Evolutionary conservation across 495 filamentous ascomycete genomes (phyloP), one percentile per base, ranked within the genome.

Genomic region (Talaromyces thailandensis): DNA sequence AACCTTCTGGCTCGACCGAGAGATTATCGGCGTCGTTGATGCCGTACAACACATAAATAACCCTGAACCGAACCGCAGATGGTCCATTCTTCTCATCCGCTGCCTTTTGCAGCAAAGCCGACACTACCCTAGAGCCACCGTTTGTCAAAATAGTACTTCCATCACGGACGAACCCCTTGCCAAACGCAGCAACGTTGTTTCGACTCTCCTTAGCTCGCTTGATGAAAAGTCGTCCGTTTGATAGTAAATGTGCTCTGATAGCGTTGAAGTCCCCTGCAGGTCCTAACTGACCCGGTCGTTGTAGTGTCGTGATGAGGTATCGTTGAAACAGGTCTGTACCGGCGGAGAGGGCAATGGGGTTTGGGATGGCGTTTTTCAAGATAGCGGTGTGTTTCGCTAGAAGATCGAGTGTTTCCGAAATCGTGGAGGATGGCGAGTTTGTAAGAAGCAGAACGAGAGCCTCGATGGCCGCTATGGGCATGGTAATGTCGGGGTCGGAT

Each of bases 381-480:
- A 86, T 84, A 8, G 79, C 72, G 63, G 90, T 91, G 62, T 91
- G 86, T 29, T 82, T 82, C 69, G 86, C 84, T 63, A 98, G 85
- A 29, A 93, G 83, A 64, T 90, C 86, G 67, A 97, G 86, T 50
- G 93, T 96, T 75, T 98, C 94, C 71, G 91, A 93, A 66, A 96
- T 89, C 28, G 94, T 98, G 14, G 84, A 84, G 6, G 90, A 87
- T 55, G 85, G 83, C 8, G 85, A 88, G 56, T 86, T 82, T 70
- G 86, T 84, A 62, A 97, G 86, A 62, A 91, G 86, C 66, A 89
- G 82, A 65, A 96, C 93, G 55, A 97, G 83, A 37, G 94, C 86
- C 76, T 97, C 92, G 72, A 98, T 96, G 59, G 94, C 93, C 2
- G 93, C 94, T 57, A 98, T 88, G 56, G 93, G 91, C 90, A 96